Conservation (phyloP, 805 yeast genomes). For the Kluyveromyces lactis region DNA sequence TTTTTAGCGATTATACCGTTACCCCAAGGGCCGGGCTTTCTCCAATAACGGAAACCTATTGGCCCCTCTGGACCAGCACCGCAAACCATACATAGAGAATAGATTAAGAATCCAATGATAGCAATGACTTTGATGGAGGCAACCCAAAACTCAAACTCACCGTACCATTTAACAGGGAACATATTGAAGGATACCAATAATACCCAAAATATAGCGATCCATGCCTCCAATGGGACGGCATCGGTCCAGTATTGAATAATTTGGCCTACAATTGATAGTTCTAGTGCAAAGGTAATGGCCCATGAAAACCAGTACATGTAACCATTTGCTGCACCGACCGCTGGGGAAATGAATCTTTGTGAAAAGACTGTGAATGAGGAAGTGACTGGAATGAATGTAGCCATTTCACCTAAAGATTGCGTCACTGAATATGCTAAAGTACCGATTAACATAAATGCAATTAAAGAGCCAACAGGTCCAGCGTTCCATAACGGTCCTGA, state of each 20-base stretch:
- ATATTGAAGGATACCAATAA: constrained; percentile 45
- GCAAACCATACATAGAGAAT: constrained; percentile 62
- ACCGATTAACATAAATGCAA: constrained; percentile 60
- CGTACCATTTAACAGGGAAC: constrained; percentile 62
- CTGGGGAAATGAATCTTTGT: constrained; percentile 60
- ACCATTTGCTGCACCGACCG: constrained; percentile 65
- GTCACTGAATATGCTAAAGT: constrained; percentile 57
- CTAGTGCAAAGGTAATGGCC: constrained; percentile 71
- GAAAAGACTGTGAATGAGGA: constrained; percentile 63
- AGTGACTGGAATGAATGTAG: constrained; percentile 63
- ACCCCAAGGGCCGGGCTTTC: constrained; percentile 72
- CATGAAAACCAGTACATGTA: constrained; percentile 73
- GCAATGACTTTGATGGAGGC: constrained; percentile 61
- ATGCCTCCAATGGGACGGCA: constrained; percentile 62
- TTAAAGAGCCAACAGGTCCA: constrained; percentile 63
- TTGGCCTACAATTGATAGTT: constrained; percentile 64
- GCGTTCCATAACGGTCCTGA: constrained; percentile 45
- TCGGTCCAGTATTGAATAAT: constrained; percentile 56
- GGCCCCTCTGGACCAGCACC: constrained; percentile 67
- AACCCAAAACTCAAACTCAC: constrained; percentile 72
- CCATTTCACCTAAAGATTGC: constrained; percentile 75
- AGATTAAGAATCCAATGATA: constrained; percentile 60
- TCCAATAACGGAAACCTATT: constrained; percentile 74
- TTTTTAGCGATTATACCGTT: constrained; percentile 47
- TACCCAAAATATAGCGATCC: constrained; percentile 63